Evolutionary conservation across 805 yeast genomes (phyloP), one percentile per base, ranked within the genome.

Genomic region (Pichia membranifaciens): DNA sequence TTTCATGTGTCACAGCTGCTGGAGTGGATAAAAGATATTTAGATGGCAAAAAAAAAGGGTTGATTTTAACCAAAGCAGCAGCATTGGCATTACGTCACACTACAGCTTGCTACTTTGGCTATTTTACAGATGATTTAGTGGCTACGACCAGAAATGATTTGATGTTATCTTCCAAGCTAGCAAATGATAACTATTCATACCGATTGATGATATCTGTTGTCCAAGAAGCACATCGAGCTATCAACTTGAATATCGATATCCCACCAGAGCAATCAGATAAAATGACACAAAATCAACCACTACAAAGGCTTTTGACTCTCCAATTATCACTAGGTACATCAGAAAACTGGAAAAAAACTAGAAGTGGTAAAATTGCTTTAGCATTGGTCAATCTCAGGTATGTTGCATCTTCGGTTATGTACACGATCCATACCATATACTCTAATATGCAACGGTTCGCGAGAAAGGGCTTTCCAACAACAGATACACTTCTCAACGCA

Each of bases 221-320:
- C 16, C 70, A 76, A 46, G 96, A 88, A 59, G 72, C 82, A 2
- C 95, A 87, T 58, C 66, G 81, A n/a, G 81, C 93, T 0, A 74
- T 88, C 51, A 84, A 80, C 57, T 81, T 87, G 56, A 78, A 81
- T 29, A 71, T 87, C 45, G 86, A 84, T 58, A 78, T 80, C 41
- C 75, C 81, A 7, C 78, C 79, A 45, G 96, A 87, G 47, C 84
- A 82, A 42, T 80, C 84, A 2, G 96, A 87, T 57, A 81, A 82
- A 57, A 69, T 87, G 51, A 66, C 87, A 35, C 82, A 82, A 17
- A 82, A 81, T 56, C 91, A 91, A 12, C 88, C 93, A 1, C 69
- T 86, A 44, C 96, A 87, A 58, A 74, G 84, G 45, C 66, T 88
- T 41, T 65, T 87, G 32, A 77, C 87, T 15, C 67, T 87, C 44